phyloP scores from a whole-genome alignment of 73 alveolate genomes.

The Symbiodinium natans region DNA sequence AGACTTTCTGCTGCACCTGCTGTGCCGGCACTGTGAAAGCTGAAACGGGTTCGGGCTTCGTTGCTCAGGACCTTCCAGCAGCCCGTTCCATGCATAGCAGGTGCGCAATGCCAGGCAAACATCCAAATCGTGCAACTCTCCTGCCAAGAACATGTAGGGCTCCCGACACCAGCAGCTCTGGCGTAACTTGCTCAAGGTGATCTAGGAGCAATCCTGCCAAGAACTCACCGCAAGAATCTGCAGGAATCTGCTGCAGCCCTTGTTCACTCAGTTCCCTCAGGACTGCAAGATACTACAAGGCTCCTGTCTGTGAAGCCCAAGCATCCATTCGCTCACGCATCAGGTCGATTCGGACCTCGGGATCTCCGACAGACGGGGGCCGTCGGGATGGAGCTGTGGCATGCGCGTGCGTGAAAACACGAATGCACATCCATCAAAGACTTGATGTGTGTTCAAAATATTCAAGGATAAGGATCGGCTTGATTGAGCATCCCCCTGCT shows the following conservation, averaged over 20 bases:
- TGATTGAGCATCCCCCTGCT: no score
- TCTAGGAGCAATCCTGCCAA: constrained; percentile 49
- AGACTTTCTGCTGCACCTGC: neutral
- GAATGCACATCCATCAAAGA: no score
- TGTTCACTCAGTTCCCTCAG: neutral
- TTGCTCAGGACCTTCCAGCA: neutral
- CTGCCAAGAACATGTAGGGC: neutral
- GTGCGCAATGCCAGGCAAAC: neutral
- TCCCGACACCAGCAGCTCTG: constrained; percentile 68
- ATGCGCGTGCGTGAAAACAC: no score
- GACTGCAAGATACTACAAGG: no score
- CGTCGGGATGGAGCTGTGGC: no score
- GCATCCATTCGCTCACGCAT: constrained; percentile 93
- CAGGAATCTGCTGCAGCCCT: neutral
- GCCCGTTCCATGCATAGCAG: neutral
- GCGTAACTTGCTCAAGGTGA: constrained; percentile 81
- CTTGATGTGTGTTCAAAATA: no score
- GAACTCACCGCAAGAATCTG: neutral
- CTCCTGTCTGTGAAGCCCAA: constrained; percentile 82
- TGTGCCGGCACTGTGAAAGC: no score
- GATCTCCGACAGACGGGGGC: no score
- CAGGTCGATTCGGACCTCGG: constrained; percentile 84
- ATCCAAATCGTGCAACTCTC: neutral
- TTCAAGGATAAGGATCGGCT: no score
- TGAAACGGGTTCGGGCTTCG: neutral